A percentile compares a stretch with the other conserved stretches of the same genome.
Conservation (phyloP, 306 rosid genomes). For the Cucurbita argyrosperma region DNA sequence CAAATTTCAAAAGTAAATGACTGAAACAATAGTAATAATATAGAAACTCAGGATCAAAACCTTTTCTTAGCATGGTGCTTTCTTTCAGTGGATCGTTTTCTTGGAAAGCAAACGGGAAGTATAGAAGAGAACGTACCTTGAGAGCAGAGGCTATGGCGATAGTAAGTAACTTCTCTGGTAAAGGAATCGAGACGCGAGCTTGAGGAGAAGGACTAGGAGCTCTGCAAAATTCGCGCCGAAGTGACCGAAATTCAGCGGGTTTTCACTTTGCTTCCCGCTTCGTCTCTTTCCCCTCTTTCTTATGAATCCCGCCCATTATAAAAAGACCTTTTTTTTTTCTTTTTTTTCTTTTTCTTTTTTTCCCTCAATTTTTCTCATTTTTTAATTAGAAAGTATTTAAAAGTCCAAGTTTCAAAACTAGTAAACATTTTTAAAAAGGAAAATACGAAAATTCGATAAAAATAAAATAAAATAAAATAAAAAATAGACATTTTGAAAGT, state of each 20-base stretch:
- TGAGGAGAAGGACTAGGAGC: background rate
- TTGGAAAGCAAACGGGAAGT: background rate
- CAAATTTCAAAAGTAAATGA: background rate
- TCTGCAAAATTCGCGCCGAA: conserved; percentile 1
- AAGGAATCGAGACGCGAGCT: background rate
- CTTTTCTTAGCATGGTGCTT: too few species aligned
- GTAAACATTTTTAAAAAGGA: too few species aligned
- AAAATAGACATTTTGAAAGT: too few species aligned
- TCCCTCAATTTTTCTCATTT: background rate
- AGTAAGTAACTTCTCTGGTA: background rate
- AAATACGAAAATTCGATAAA: too few species aligned
- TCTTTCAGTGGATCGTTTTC: too few species aligned
- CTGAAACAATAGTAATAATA: background rate
- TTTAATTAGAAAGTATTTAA: too few species aligned
- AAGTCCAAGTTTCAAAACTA: too few species aligned
- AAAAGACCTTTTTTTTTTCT: too few species aligned
- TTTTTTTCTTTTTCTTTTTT: background rate
- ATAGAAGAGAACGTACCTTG: background rate
- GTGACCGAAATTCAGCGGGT: background rate
- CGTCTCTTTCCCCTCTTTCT: background rate
- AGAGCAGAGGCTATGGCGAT: background rate
- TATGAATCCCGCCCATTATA: background rate
- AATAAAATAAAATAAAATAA: too few species aligned
- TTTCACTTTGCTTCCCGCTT: background rate
- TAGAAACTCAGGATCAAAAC: background rate